Conservation (phyloP, 352 stramenopile genomes). For the Pythium sukuiense region DNA sequence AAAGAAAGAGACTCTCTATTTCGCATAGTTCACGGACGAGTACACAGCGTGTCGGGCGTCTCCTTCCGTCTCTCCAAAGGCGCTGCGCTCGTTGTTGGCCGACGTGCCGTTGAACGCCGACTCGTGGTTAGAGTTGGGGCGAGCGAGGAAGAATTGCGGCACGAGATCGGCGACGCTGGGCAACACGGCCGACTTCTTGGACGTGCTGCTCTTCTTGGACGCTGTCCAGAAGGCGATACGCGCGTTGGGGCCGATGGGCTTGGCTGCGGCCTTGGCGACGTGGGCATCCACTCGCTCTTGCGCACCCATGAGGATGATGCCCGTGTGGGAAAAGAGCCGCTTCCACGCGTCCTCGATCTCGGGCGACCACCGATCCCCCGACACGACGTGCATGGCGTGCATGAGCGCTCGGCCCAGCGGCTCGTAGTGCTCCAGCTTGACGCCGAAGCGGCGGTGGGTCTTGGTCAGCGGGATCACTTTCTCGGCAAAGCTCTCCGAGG, state of each 20-base stretch:
- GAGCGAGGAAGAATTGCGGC: constrained; percentile 6
- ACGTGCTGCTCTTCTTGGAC: neutral
- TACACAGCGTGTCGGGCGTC: neutral
- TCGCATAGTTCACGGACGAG: neutral
- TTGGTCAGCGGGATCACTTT: constrained; percentile 43
- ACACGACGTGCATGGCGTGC: constrained; percentile 44
- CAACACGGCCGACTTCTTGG: constrained; percentile 7
- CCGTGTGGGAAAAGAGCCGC: constrained; percentile 42
- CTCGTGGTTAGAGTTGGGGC: neutral
- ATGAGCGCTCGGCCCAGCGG: constrained; percentile 38
- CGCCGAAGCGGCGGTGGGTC: constrained; percentile 49
- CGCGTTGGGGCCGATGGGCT: constrained; percentile 15
- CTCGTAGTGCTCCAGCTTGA: constrained; percentile 50
- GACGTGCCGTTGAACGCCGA: neutral
- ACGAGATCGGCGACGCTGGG: constrained; percentile 6
- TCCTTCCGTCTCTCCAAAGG: neutral
- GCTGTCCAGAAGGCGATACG: neutral
- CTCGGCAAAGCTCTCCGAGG: constrained; percentile 34
- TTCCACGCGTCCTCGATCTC: constrained; percentile 47
- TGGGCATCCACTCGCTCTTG: constrained; percentile 24
- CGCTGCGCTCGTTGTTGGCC: neutral
- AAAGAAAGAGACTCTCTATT: no score
- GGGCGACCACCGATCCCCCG: constrained; percentile 35
- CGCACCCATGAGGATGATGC: constrained; percentile 40
- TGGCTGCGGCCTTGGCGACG: constrained; percentile 12